Conservation (phyloP, 2,329 filamentous ascomycete genomes). For the Laburnicola sp. region DNA sequence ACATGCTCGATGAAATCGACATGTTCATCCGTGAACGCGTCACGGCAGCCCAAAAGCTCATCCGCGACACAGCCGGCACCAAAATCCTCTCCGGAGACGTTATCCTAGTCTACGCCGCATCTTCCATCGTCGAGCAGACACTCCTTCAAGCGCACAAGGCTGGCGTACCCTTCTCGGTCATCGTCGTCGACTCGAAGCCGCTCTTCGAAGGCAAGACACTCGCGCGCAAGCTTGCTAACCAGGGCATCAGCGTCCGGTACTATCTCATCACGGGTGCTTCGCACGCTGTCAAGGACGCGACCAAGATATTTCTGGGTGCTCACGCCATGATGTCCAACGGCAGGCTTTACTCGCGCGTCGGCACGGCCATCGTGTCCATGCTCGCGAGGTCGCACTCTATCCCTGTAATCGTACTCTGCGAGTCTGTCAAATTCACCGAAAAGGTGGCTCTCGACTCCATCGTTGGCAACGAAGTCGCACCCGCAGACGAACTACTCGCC, state of each 20-base stretch:
- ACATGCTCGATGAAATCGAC: conserved; percentile 80
- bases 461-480: conserved; percentile 88
- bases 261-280: conserved; percentile 76
- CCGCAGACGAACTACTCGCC: conserved; percentile 66
- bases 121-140: conserved; percentile 81
- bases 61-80: conserved; percentile 72
- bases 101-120: conserved; percentile 84
- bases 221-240: conserved; percentile 68
- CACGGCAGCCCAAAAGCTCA: conserved; percentile 81
- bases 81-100: conserved; percentile 80
- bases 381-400: conserved; percentile 74
- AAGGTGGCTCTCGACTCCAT: conserved; percentile 89
- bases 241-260: conserved; percentile 79
- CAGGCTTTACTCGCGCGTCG: conserved; percentile 81
- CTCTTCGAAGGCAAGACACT: conserved; percentile 71
- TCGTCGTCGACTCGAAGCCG: conserved; percentile 77
- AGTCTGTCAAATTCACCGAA: conserved; percentile 93
- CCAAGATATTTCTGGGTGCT: conserved; percentile 76
- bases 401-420: conserved; percentile 86
- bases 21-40: conserved; percentile 89
- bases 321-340: conserved; percentile 97
- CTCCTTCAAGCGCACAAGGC: conserved; percentile 70
- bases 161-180: conserved; percentile 79
- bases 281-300: conserved; percentile 70
- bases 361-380: conserved; percentile 85